Conservation (phyloP, 2,329 filamentous ascomycete species). For the Aspergillus carbonarius region DNA sequence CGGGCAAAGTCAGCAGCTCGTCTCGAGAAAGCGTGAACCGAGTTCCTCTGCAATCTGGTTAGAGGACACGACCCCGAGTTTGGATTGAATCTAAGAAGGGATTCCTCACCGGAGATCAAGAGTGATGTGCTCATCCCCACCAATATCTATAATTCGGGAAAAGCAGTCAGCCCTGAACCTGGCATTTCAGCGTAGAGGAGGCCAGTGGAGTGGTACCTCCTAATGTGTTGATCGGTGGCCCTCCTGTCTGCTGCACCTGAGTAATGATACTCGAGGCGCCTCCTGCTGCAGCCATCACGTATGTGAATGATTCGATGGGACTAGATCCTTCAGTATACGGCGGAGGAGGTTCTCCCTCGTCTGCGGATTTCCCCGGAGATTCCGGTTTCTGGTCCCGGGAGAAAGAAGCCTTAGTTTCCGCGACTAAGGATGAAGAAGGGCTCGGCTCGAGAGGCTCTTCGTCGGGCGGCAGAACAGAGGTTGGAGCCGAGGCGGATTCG, state of each 20-base stretch:
- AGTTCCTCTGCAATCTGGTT: constrained; percentile 65
- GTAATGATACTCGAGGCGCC: constrained; percentile 98
- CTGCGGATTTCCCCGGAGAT: constrained; percentile 67
- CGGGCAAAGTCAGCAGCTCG: constrained; percentile 89
- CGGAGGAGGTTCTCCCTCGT: constrained; percentile 89
- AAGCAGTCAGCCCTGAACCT: constrained; percentile 16
- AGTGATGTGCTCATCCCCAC: constrained; percentile 89
- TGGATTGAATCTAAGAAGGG: constrained; percentile 11
- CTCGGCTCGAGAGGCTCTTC: constrained; percentile 49
- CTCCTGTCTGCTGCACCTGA: constrained; percentile 90
- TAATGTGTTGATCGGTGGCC: constrained; percentile 81
- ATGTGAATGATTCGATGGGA: constrained; percentile 87
- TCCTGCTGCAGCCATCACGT: constrained; percentile 97
- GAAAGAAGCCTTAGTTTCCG: constrained; percentile 81
- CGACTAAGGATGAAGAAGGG: constrained; percentile 52
- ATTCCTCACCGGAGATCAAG: constrained; percentile 82
- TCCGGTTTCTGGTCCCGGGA: constrained; percentile 78
- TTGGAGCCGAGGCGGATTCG: constrained; percentile 48
- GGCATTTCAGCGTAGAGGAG: background rate
- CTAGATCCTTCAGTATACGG: constrained; percentile 93
- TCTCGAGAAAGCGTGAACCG: constrained; percentile 93
- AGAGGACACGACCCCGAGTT: constrained; percentile 5
- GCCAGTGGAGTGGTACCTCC: constrained; percentile 61
- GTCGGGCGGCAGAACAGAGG: constrained; percentile 53
- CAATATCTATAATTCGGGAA: constrained; percentile 59